phyloP scores from a whole-genome alignment of 345 rosid species.

The Eucalyptus cloeziana region DNA sequence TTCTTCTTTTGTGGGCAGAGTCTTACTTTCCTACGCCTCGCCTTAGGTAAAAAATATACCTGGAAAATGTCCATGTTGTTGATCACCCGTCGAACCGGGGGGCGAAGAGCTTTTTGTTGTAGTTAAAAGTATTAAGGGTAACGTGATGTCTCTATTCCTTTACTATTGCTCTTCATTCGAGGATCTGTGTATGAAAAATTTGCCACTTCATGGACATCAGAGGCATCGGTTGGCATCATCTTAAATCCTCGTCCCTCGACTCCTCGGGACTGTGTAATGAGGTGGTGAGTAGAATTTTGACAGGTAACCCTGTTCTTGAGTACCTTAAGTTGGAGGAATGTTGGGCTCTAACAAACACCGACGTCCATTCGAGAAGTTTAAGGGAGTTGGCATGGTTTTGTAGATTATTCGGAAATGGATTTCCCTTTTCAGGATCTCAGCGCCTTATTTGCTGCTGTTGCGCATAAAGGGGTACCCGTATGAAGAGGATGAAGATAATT shows the following conservation, averaged over 20 bases:
- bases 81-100: not conserved
- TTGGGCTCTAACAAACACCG: not conserved
- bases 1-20: not conserved
- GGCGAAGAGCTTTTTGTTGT: not conserved
- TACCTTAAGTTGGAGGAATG: not conserved
- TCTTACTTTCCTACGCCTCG: not conserved
- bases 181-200: not conserved
- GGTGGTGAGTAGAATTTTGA: not conserved
- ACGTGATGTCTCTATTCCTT: not conserved
- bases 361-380: not conserved
- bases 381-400: not conserved
- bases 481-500: too few relatives aligned
- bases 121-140: not conserved
- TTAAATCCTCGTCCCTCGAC: not conserved
- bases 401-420: too few relatives aligned
- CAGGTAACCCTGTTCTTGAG: not conserved
- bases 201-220: not conserved
- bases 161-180: not conserved
- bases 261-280: not conserved
- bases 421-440: too few relatives aligned
- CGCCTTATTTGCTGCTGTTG: too few relatives aligned
- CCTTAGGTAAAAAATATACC: not conserved
- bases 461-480: too few relatives aligned
- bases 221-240: not conserved
- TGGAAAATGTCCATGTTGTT: not conserved